Evolutionary conservation across 2,329 filamentous ascomycete genomes (phyloP).

Genomic region (Fonsecaea pedrosoi): DNA sequence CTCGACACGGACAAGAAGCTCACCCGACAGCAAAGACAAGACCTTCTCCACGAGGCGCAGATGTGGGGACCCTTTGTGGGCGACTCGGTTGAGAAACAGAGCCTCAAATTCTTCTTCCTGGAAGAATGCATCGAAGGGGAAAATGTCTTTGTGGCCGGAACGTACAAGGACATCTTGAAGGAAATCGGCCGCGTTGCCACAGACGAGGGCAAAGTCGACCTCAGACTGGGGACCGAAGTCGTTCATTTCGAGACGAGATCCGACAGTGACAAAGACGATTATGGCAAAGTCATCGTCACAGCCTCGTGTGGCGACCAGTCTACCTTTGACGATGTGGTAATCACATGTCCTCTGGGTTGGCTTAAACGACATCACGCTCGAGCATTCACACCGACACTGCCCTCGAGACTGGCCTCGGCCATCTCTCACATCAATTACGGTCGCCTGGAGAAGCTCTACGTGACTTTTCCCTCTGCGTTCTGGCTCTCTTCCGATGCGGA

Average conservation of each 20-base stretch:
- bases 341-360: slow-evolving; percentile 62
- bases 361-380: slow-evolving; percentile 54
- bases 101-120: slow-evolving; percentile 69
- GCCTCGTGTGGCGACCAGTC: slow-evolving; percentile 47
- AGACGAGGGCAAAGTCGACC: slow-evolving; percentile 56
- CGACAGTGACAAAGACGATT: slow-evolving; percentile 21
- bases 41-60: slow-evolving; percentile 60
- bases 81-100: slow-evolving; percentile 64
- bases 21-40: slow-evolving; percentile 49
- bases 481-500: slow-evolving; percentile 63
- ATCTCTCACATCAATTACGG: slow-evolving; percentile 58
- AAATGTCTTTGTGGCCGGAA: slow-evolving; percentile 68
- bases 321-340: slow-evolving; percentile 59
- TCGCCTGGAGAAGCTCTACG: slow-evolving; percentile 57
- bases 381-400: slow-evolving; percentile 55
- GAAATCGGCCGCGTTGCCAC: slow-evolving; percentile 58
- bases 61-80: slow-evolving; percentile 72
- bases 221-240: slow-evolving; percentile 52
- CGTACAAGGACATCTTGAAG: slow-evolving; percentile 64
- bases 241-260: slow-evolving; percentile 46
- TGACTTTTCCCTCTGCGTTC: slow-evolving; percentile 77
- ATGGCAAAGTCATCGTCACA: slow-evolving; percentile 53
- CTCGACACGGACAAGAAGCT: slow-evolving; percentile 52
- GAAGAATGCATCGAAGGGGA: slow-evolving; percentile 71
- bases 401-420: slow-evolving; percentile 51